A percentile compares a stretch with the other conserved stretches of the same genome.
Conservation (phyloP, 2,329 filamentous ascomycete genomes). For the Arthrobotrys sinensis region DNA sequence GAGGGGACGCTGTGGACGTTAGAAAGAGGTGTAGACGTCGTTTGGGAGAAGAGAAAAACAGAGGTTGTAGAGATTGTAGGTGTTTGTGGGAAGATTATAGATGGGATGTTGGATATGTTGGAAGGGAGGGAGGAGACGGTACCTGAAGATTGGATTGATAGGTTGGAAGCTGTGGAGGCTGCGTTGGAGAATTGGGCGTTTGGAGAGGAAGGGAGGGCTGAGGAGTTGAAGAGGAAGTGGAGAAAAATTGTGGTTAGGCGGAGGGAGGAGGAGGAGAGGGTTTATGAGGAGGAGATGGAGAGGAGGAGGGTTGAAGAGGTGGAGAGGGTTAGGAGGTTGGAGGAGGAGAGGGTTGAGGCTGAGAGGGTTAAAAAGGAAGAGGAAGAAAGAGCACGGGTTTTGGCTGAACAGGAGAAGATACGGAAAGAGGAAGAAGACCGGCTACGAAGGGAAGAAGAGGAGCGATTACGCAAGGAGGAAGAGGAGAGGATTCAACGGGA, state of each 20-base stretch:
- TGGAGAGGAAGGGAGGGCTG: slow-evolving; percentile 78
- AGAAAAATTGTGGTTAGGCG: slow-evolving; percentile 35
- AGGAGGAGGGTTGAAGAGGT: slow-evolving; percentile 44
- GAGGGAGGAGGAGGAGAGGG: slow-evolving; percentile 38
- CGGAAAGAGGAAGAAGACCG: slow-evolving; percentile 54
- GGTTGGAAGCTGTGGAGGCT: slow-evolving; percentile 83
- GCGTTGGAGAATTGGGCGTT: slow-evolving; percentile 86
- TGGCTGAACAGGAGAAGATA: slow-evolving; percentile 56
- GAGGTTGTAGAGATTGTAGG: slow-evolving; percentile 74
- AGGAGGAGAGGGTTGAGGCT: slow-evolving; percentile 51
- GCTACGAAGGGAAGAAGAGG: slow-evolving; percentile 38
- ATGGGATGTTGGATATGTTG: slow-evolving; percentile 87
- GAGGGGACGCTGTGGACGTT: slow-evolving; percentile 40
- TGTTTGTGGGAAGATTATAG: slow-evolving; percentile 80
- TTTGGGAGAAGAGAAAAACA: slow-evolving; percentile 65
- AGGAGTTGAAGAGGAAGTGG: slow-evolving; percentile 62
- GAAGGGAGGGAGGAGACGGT: slow-evolving; percentile 88
- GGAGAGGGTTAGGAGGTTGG: slow-evolving; percentile 19
- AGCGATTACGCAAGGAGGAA: slow-evolving; percentile 49
- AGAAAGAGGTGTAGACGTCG: slow-evolving; percentile 62
- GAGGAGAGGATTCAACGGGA: slow-evolving; percentile 44
- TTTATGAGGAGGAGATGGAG: slow-evolving; percentile 24
- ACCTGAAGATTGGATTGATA: slow-evolving; percentile 88
- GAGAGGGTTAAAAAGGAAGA: slow-evolving; percentile 47
- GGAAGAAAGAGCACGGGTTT: slow-evolving; percentile 24